Evolutionary conservation across 2,329 filamentous ascomycete genomes (phyloP), one percentile per base, ranked within the genome.

Genomic region (Berkeleyomyces rouxiae): DNA sequence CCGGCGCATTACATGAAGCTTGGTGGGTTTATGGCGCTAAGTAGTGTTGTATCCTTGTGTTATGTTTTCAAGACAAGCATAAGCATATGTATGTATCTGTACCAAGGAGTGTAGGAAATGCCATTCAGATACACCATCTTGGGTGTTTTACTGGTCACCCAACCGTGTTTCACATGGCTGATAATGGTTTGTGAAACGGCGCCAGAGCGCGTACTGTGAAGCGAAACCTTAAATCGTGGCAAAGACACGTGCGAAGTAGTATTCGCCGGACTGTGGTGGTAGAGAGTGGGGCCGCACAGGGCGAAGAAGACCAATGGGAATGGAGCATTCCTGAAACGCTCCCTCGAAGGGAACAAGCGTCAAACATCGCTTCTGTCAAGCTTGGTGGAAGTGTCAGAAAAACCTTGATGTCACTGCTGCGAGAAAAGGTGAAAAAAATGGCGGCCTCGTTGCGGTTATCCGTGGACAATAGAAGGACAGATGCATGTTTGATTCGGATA

Each of bases 191-290:
- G 37, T 58, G 61, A 62, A 62, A 46, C 53, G 36, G 42, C 16
- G 42, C 59, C 63, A 53, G 44, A 61, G 55, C 43, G 55, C 63
- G n/a, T 59, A 61, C 63, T 64, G 63, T 64, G 1, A 13, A n/a
- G 9, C 44, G 10, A 31, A 7, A 4, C 4, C 0, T 16, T 13
- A 11, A 6, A 44, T 6, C 13, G 31, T 13, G 3, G 1, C 2
- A 2, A 10, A 3, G 7, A 0, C 33, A 61, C 39, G 59, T 64
- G 59, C 33, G 9, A 53, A 61, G 31, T 23, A 1, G 13, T 3
- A 39, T 16, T 9, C 7, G 3, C n/a, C 1, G 31, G 7, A 64
- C 59, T 61, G 63, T 64, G 42, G 7, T 10, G 9, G 44, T 59
- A 33, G 23, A 53, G 11, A 58, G 44, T 53, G 53, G 53, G 40